These are phyloP conservation scores for Fusarium ambrosium DNA, from an alignment of 2,329 filamentous ascomycete species.

Conservation along the genomic window DNA sequence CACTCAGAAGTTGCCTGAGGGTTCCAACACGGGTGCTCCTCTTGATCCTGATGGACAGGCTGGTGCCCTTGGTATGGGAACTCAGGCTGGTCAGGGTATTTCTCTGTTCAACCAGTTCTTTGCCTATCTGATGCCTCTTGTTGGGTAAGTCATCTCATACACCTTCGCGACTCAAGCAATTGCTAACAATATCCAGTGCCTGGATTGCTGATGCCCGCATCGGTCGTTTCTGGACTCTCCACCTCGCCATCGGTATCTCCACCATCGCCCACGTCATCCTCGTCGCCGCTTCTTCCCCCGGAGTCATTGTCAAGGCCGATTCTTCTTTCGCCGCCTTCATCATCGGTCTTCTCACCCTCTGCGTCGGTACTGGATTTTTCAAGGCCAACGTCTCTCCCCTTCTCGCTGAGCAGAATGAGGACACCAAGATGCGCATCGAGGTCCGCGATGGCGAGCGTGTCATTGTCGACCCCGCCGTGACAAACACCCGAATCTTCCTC, in stretches of 20 bases:
- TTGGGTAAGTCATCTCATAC: conserved; percentile 57
- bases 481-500: conserved; percentile 76
- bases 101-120: conserved; percentile 72
- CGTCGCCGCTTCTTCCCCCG: conserved; percentile 73
- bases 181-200: conserved; percentile 51
- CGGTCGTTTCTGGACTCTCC: conserved; percentile 80
- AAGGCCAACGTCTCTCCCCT: conserved; percentile 83
- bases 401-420: conserved; percentile 77
- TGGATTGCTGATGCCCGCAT: conserved; percentile 77
- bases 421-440: conserved; percentile 69
- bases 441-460: conserved; percentile 73
- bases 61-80: conserved; percentile 71
- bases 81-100: conserved; percentile 65
- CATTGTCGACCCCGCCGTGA: conserved; percentile 78
- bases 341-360: conserved; percentile 69
- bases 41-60: conserved; percentile 52
- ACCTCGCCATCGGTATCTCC: conserved; percentile 74
- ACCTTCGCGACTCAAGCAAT: background rate
- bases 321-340: conserved; percentile 75
- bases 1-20: conserved; percentile 65
- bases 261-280: conserved; percentile 77
- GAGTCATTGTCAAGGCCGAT: conserved; percentile 70
- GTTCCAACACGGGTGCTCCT: conserved; percentile 67
- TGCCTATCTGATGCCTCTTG: conserved; percentile 70
- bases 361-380: conserved; percentile 82